Evolutionary conservation across 306 rosid genomes (phyloP), one percentile per base, ranked within the genome.

Genomic region (Neltuma alba): DNA sequence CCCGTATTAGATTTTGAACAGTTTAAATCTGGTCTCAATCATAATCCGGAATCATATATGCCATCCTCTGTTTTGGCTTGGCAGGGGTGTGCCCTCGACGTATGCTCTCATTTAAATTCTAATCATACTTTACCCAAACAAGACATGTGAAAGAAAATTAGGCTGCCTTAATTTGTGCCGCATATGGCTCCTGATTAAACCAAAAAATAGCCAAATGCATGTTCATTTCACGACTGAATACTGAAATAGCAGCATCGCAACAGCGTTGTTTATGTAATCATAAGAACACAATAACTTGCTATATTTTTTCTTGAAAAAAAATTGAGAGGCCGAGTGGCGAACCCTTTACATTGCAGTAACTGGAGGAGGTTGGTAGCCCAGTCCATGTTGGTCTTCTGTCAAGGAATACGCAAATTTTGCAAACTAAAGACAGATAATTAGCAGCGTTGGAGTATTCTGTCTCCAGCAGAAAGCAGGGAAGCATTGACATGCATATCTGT

Each of bases 51-150:
- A 10, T 50, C 58, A 50, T 50, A n/a, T 50, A 14, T 67, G 94
- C 96, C 81, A 92, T 90, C 79, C 97, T 90, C 69, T 93, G 92
- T 74, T 92, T 92, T 63, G 95, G 92, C 83, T 88, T 89, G 58
- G 97, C 95, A 34, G 93, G 97, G 97, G n/a, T 92, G 95, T 67
- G 98, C 88, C 86, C 89, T 88, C 48, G n/a, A 92, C 92, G 0
- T 95, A 92, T 76, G 94, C 88, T 77, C 82, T 93, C 7, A 90
- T 89, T 93, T 91, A 90, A 76, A 93, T 91, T 75, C 86, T 92
- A 3, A 91, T 92, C 0, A 95, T 30, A 93, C 98, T 75, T 76
- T 95, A 47, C 95, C 98, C 0, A 92, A 93, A 87, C 86, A 31
- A 91, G 97, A 70, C 97, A 91, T 65, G 65, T 91, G 96, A 92